Evolutionary conservation across 1,284 basidiomycete species (phyloP).

Genomic region (Ceratobasidium sp.): DNA sequence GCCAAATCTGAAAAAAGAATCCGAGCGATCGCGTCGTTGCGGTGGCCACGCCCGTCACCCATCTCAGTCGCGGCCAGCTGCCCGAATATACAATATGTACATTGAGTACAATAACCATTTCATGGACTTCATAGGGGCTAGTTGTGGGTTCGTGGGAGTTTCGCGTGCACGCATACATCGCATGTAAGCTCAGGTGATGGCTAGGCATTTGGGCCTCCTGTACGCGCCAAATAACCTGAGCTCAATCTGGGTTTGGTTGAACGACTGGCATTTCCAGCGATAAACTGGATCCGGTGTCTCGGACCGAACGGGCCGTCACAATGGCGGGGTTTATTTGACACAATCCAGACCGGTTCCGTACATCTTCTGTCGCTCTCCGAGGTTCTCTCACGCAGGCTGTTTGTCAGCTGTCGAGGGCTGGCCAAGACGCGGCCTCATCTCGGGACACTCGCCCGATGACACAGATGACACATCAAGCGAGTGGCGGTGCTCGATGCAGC

Average conservation of each 20-base stretch:
- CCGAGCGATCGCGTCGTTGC: neutral
- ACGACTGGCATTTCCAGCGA: neutral
- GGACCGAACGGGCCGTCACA: slow-evolving; percentile 24
- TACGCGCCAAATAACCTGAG: neutral
- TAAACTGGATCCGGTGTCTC: neutral
- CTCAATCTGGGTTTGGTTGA: neutral
- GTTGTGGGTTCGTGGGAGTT: neutral
- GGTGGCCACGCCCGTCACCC: neutral
- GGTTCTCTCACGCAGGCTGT: too few species aligned
- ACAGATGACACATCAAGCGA: too few species aligned
- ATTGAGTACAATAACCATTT: neutral
- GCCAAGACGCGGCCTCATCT: too few species aligned
- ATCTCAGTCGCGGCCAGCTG: slow-evolving; percentile 36
- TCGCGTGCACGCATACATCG: neutral
- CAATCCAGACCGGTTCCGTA: too few species aligned
- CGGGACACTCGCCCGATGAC: too few species aligned
- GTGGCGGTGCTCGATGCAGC: too few species aligned
- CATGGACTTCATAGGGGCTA: neutral
- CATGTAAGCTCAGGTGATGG: too few species aligned
- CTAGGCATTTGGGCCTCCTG: too few species aligned
- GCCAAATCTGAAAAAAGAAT: neutral
- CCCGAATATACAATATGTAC: neutral
- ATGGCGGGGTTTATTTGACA: slow-evolving; percentile 24
- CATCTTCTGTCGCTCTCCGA: too few species aligned
- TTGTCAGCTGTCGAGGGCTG: too few species aligned